Evolutionary conservation across 108 stramenopile genomes (phyloP).

Genomic region (Skeletonema costatum): DNA sequence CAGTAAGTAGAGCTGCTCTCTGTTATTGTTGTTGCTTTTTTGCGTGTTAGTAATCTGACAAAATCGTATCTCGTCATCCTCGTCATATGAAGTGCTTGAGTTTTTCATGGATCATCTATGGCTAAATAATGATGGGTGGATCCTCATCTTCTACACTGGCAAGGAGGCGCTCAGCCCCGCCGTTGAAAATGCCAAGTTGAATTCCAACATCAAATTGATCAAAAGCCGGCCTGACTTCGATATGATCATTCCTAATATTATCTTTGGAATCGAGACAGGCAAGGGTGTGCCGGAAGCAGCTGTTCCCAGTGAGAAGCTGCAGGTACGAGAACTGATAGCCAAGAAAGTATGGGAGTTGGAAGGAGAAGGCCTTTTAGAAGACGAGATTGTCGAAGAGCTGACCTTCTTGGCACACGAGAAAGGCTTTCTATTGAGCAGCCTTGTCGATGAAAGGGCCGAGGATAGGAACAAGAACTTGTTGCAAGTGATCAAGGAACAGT

Average conservation of each 20-base stretch:
- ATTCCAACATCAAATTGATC: conserved; percentile 41
- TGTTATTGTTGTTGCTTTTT: neutral
- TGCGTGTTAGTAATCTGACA: neutral
- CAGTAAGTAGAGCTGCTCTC: conserved; percentile 10
- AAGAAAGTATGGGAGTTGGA: conserved; percentile 18
- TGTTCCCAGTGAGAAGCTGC: conserved; percentile 10
- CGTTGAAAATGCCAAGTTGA: conserved; percentile 8
- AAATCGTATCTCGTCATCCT: neutral
- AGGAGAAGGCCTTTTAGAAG: conserved; percentile 1
- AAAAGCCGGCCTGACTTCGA: conserved; percentile 38
- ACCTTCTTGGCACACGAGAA: conserved; percentile 22
- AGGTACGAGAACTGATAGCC: conserved; percentile 9
- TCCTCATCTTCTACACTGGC: conserved; percentile 62
- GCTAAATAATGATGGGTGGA: conserved; percentile 49
- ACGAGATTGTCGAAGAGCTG: conserved; percentile 28
- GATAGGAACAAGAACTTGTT: conserved; percentile 5
- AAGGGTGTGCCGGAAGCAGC: conserved; percentile 23
- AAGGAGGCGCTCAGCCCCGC: conserved; percentile 26
- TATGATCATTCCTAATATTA: conserved; percentile 40
- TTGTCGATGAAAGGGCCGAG: conserved; percentile 12
- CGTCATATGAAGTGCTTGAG: conserved; percentile 21
- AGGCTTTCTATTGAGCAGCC: conserved; percentile 26
- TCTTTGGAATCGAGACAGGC: conserved; percentile 42
- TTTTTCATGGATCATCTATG: conserved; percentile 54
- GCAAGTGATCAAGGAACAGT: conserved; percentile 16